These are phyloP conservation scores for Aspergillus tanneri DNA, from an alignment of 2,329 filamentous ascomycete species.

Conservation along the genomic window DNA sequence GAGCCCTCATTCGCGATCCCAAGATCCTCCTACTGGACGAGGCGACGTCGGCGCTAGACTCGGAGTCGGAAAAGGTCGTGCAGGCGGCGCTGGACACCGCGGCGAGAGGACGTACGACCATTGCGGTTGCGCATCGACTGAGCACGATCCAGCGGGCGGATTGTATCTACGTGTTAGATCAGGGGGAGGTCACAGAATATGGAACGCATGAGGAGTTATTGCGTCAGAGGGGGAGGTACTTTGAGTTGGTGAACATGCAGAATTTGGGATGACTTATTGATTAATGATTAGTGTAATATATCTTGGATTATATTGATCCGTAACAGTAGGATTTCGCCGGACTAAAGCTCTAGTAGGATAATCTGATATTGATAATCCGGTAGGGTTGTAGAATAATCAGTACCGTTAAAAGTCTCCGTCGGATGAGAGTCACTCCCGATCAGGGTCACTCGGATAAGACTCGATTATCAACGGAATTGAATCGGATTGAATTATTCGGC, in stretches of 20 bases:
- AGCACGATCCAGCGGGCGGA: constrained; percentile 91
- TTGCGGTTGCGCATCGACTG: constrained; percentile 84
- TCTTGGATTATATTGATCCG: no score
- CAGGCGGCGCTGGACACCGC: constrained; percentile 75
- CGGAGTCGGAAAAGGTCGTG: constrained; percentile 47
- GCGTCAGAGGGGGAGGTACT: constrained; percentile 66
- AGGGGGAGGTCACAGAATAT: constrained; percentile 75
- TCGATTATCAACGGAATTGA: no score
- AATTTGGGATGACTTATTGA: constrained; percentile 51
- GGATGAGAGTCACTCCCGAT: no score
- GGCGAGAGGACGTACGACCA: constrained; percentile 78
- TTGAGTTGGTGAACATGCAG: constrained; percentile 74
- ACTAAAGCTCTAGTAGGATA: no score
- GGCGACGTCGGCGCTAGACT: constrained; percentile 48
- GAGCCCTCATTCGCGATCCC: constrained; percentile 38
- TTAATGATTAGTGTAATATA: no score
- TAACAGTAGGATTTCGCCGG: no score
- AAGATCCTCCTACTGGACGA: constrained; percentile 29
- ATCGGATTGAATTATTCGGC: no score
- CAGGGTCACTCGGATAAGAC: no score
- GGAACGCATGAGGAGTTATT: constrained; percentile 74
- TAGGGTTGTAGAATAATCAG: no score
- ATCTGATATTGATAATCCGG: no score
- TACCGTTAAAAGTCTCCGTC: no score
- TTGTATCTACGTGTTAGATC: constrained; percentile 87